These are phyloP conservation scores for Iris macrosiphon DNA, from an alignment of 106 monocot genomes.

Conservation along the genomic window DNA sequence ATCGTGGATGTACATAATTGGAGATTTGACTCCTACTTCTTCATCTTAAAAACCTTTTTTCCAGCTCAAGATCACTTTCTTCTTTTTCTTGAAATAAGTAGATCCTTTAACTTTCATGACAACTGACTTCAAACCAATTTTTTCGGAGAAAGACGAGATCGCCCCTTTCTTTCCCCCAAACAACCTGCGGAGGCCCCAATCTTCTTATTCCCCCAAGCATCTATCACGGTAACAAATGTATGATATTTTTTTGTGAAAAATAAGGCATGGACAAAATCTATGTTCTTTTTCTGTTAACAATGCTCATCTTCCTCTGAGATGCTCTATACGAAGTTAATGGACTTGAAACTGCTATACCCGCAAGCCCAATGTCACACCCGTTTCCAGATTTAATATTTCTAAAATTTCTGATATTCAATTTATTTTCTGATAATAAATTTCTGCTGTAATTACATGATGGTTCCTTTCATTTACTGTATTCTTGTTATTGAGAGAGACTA, in stretches of 20 bases:
- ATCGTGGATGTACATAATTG: slow-evolving; percentile 21
- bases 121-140: slow-evolving; percentile 16
- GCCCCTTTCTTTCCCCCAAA: slow-evolving; percentile 12
- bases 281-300: not conserved
- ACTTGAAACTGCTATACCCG: not conserved
- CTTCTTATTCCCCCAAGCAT: slow-evolving; percentile 9
- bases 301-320: slow-evolving; percentile 9
- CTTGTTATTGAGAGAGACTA: too few relatives aligned
- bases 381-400: too few relatives aligned
- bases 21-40: slow-evolving; percentile 14
- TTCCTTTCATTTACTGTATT: too few relatives aligned
- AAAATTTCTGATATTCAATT: too few relatives aligned
- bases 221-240: slow-evolving; percentile 12
- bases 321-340: slow-evolving; percentile 5
- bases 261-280: slow-evolving; percentile 1
- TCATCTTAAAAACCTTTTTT: slow-evolving; percentile 29
- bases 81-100: slow-evolving; percentile 22
- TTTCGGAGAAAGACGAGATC: slow-evolving; percentile 21
- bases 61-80: slow-evolving; percentile 19
- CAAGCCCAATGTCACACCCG: too few relatives aligned
- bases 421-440: too few relatives aligned
- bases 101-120: slow-evolving; percentile 26
- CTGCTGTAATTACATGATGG: too few relatives aligned
- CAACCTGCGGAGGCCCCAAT: slow-evolving; percentile 9
- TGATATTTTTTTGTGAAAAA: slow-evolving; percentile 1